Percentiles rank a stretch among this genome's conserved stretches.
Conservation (phyloP, 1,284 basidiomycete species). For the Sporisorium sorghi region DNA sequence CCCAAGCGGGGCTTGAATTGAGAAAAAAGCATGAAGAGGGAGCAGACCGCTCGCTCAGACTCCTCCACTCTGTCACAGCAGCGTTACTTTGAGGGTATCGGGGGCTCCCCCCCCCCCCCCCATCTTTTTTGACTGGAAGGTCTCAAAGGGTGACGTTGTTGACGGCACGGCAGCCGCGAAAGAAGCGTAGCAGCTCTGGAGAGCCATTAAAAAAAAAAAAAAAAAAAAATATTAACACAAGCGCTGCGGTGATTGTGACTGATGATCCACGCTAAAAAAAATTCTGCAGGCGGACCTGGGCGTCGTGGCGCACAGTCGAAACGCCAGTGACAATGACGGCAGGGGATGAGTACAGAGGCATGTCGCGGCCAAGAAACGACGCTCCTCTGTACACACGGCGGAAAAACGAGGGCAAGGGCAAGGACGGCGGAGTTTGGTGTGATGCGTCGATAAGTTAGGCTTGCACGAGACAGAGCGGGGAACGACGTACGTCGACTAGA, state of each 20-base stretch:
- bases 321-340: constrained; percentile 10
- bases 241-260: background rate
- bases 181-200: background rate
- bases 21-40: too few relatives aligned
- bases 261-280: background rate
- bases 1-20: constrained; percentile 17
- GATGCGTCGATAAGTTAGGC: background rate
- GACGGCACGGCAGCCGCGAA: constrained; percentile 6
- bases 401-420: too few relatives aligned
- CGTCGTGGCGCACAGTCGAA: background rate
- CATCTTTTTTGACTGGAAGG: background rate
- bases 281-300: too few relatives aligned
- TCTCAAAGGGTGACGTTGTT: constrained; percentile 10
- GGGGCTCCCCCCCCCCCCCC: too few relatives aligned
- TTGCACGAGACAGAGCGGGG: background rate
- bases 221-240: too few relatives aligned
- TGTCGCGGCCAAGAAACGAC: background rate
- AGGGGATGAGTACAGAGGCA: background rate
- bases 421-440: background rate
- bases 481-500: background rate
- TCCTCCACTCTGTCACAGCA: too few relatives aligned
- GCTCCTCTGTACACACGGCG: too few relatives aligned
- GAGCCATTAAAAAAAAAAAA: too few relatives aligned
- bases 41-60: too few relatives aligned
- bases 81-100: background rate